Conservation (phyloP, 768 basidiomycete species). For the Galerina sulciceps region DNA sequence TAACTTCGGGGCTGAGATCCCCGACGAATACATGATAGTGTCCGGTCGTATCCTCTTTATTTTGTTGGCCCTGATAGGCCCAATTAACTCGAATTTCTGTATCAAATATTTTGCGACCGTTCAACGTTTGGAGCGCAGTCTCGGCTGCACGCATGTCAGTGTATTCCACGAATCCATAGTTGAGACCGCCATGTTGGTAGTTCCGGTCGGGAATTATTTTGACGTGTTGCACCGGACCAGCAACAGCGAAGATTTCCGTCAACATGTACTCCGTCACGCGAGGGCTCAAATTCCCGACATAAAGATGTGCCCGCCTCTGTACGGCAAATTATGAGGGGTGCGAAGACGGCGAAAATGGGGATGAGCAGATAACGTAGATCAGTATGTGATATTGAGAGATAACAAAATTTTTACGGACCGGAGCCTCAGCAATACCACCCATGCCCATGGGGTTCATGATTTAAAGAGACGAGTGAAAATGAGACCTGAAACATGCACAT, state of each 20-base stretch:
- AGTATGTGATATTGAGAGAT: conserved; percentile 27
- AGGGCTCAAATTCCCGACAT: conserved; percentile 97
- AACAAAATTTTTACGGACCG: conserved; percentile 53
- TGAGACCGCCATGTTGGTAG: conserved; percentile 98
- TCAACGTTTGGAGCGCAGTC: conserved; percentile 97
- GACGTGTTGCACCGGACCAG: conserved; percentile 96
- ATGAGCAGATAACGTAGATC: conserved; percentile 30
- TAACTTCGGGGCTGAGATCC: conserved; percentile 99
- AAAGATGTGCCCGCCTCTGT: conserved; percentile 94
- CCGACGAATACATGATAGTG: conserved; percentile 99
- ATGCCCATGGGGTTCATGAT: conserved; percentile 83
- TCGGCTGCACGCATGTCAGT: conserved; percentile 98
- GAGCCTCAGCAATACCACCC: conserved; percentile 73
- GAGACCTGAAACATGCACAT: conserved; percentile 43
- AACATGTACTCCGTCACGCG: conserved; percentile 99
- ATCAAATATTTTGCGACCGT: conserved; percentile 99
- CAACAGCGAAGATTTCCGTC: conserved; percentile 95
- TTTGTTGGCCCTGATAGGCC: conserved; percentile 98
- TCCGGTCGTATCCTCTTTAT: conserved; percentile 97
- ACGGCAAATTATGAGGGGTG: conserved; percentile 22
- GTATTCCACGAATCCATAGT: conserved; percentile 99
- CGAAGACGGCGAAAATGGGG: conserved; percentile 18
- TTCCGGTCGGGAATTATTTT: conserved; percentile 99
- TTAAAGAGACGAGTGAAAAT: conserved; percentile 56
- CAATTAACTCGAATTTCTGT: conserved; percentile 99